Conservation (phyloP, 768 basidiomycete genomes). For the Pleurotus giganteus region DNA sequence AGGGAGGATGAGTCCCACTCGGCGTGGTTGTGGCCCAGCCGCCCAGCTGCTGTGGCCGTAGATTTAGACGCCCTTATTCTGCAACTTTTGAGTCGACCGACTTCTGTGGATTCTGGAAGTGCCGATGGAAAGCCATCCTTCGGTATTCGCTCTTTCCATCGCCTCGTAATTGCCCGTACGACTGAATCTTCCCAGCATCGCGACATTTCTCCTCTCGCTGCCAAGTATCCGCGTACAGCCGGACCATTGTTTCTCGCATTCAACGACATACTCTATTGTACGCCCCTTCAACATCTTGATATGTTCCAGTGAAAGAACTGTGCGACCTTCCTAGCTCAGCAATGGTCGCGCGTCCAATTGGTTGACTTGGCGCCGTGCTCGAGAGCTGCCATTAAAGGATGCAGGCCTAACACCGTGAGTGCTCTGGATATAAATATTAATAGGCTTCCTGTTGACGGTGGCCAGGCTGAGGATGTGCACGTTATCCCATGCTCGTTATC, state of each 20-base stretch:
- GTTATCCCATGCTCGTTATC: constrained; percentile 1
- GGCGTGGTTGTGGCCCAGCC: no score
- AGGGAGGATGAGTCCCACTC: no score
- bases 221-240: constrained; percentile 62
- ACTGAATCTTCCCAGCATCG: constrained; percentile 33
- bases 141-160: neutral
- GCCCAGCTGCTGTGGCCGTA: no score
- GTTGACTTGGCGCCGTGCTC: constrained; percentile 32
- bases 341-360: constrained; percentile 60
- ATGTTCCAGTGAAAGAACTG: neutral
- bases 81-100: no score
- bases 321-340: constrained; percentile 51
- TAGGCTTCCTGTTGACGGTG: neutral
- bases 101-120: neutral
- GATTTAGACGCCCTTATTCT: no score
- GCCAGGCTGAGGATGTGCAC: neutral
- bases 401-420: constrained; percentile 50
- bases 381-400: constrained; percentile 59
- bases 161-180: neutral
- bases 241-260: constrained; percentile 70
- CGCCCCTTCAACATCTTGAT: constrained; percentile 11
- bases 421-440: neutral
- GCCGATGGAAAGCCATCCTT: neutral
- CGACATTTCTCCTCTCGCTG: constrained; percentile 42
- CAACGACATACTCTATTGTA: constrained; percentile 70